Evolutionary conservation across 2,329 filamentous ascomycete species (phyloP).

Genomic region (Botrytis galanthina): DNA sequence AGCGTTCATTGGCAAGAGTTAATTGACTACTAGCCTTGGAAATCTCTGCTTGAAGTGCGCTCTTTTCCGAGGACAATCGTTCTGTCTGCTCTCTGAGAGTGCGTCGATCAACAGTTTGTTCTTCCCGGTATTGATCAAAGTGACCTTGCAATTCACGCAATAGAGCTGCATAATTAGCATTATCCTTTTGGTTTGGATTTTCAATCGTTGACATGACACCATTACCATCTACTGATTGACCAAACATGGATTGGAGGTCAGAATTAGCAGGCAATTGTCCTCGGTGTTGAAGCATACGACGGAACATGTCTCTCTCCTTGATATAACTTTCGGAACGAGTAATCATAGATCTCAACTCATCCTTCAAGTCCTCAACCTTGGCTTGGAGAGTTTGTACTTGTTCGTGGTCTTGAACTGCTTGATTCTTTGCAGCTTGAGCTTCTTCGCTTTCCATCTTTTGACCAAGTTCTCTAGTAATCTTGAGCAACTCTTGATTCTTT

Average conservation of each 20-base stretch:
- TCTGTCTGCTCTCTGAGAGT: constrained; percentile 84
- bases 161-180: constrained; percentile 72
- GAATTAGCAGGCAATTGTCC: constrained; percentile 56
- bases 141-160: constrained; percentile 85
- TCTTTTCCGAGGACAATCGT: constrained; percentile 77
- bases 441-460: constrained; percentile 91
- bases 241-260: constrained; percentile 68
- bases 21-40: constrained; percentile 78
- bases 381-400: constrained; percentile 72
- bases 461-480: constrained; percentile 78
- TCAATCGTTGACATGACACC: constrained; percentile 59
- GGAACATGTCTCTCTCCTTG: constrained; percentile 96
- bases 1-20: constrained; percentile 76
- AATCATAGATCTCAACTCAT: constrained; percentile 79
- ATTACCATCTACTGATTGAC: constrained; percentile 62
- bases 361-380: constrained; percentile 74
- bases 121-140: constrained; percentile 85
- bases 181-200: constrained; percentile 50
- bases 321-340: constrained; percentile 89
- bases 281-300: constrained; percentile 82
- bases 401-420: constrained; percentile 62
- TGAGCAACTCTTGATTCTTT: constrained; percentile 82
- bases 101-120: constrained; percentile 76
- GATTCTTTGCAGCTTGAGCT: constrained; percentile 64
- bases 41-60: constrained; percentile 75